These are phyloP conservation scores for Vigna radiata DNA, from an alignment of 306 rosid species.

Conservation along the genomic window DNA sequence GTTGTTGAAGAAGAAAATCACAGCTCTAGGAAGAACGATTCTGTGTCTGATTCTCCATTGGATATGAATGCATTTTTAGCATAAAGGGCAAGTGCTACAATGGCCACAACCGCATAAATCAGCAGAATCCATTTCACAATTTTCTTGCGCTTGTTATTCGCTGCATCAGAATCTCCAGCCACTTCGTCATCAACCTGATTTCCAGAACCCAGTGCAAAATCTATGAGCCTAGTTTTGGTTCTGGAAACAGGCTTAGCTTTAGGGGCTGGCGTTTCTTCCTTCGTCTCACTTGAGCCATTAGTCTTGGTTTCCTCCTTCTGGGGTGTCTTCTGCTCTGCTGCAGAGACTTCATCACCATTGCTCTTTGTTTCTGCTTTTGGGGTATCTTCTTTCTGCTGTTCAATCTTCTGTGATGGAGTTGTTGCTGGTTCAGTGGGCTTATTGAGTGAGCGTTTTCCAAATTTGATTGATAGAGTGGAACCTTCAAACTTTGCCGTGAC, in stretches of 20 bases:
- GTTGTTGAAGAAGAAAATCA: slow-evolving; percentile 16
- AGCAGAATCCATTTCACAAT: slow-evolving; percentile 52
- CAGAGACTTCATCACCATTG: slow-evolving; percentile 21
- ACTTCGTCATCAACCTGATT: slow-evolving; percentile 27
- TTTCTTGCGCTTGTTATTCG: slow-evolving; percentile 48
- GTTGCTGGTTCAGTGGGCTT: slow-evolving; percentile 41
- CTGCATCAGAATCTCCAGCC: not conserved
- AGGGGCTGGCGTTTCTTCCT: slow-evolving; percentile 32
- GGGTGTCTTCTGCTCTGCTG: slow-evolving; percentile 19
- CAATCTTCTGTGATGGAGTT: slow-evolving; percentile 34
- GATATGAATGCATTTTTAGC: slow-evolving; percentile 43
- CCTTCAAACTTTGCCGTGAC: slow-evolving; percentile 66
- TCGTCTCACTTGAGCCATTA: slow-evolving; percentile 35
- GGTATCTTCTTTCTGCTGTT: slow-evolving; percentile 30
- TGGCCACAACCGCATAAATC: slow-evolving; percentile 29
- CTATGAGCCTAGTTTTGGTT: slow-evolving; percentile 46
- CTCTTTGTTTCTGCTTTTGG: slow-evolving; percentile 35
- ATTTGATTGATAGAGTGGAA: slow-evolving; percentile 46
- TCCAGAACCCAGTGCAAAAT: slow-evolving; percentile 43
- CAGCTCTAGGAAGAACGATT: slow-evolving; percentile 32
- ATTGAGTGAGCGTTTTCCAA: slow-evolving; percentile 35
- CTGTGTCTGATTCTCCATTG: slow-evolving; percentile 18
- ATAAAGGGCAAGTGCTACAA: slow-evolving; percentile 47
- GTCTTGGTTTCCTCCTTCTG: slow-evolving; percentile 37
- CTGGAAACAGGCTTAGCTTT: slow-evolving; percentile 33